These are phyloP conservation scores for Exophiala spinifera DNA, from an alignment of 2,329 filamentous ascomycete species.

Conservation along the genomic window DNA sequence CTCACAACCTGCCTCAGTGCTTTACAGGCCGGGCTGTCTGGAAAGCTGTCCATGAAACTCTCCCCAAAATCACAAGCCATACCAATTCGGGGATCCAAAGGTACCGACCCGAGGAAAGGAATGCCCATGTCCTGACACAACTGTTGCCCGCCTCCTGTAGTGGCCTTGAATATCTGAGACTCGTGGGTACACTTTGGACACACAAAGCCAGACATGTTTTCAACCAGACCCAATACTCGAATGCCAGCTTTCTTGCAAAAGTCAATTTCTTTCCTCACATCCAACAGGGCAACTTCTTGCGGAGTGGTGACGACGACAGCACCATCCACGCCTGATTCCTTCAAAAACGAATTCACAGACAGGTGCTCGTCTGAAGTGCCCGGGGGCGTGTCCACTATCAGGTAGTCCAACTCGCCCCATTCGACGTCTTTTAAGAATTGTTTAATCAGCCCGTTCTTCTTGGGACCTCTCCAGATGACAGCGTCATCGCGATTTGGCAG, in stretches of 20 bases:
- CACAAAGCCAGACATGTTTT: constrained; percentile 98
- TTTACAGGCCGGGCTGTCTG: constrained; percentile 83
- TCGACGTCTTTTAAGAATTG: constrained; percentile 97
- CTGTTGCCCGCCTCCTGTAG: constrained; percentile 78
- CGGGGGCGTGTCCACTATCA: constrained; percentile 92
- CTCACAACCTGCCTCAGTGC: constrained; percentile 79
- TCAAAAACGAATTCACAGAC: constrained; percentile 86
- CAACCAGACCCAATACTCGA: constrained; percentile 79
- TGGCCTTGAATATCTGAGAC: constrained; percentile 82
- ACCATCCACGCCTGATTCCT: constrained; percentile 87
- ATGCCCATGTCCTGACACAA: constrained; percentile 84
- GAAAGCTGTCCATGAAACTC: constrained; percentile 92
- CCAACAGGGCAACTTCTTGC: constrained; percentile 86
- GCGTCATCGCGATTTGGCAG: constrained; percentile 89
- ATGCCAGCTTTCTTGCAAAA: constrained; percentile 96
- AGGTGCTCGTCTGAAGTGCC: constrained; percentile 95
- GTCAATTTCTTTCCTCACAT: constrained; percentile 95
- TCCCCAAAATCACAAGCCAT: constrained; percentile 98
- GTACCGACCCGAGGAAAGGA: constrained; percentile 84
- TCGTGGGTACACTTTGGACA: constrained; percentile 84
- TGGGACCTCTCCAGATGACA: constrained; percentile 94
- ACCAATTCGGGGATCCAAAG: constrained; percentile 86
- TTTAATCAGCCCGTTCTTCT: constrained; percentile 98
- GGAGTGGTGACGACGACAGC: constrained; percentile 92
- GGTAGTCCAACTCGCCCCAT: constrained; percentile 91